Evolutionary conservation across 2,329 filamentous ascomycete species (phyloP), one percentile per base, ranked within the genome.

Genomic region (Hypoxylon sp.): DNA sequence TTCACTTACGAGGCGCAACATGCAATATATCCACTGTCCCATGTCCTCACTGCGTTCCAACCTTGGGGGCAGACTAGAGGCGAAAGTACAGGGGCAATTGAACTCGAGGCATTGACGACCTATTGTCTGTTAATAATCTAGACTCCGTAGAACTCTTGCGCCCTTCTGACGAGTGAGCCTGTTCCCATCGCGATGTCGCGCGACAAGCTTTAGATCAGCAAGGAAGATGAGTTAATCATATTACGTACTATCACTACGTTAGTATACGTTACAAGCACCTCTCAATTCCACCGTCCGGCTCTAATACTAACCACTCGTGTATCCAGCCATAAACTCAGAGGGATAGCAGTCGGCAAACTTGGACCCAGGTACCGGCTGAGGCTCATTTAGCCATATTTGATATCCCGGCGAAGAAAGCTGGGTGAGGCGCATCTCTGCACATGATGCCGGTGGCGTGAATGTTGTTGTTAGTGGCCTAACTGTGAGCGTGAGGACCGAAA

Each of bases 1-100:
- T 12, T 34, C 4, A 60, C 59, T 49, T 56, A 61, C 59, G 48
- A 54, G n/a, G 51, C 48, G 34, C 59, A 61, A 30, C 59, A 61
- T 13, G 59, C 59, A n/a, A 61, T 60, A 36, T 61, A 61, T 13
- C 51, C 54, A 37, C 57, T 58, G 2, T 43, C 5, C 53, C 56
- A 55, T 7, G 42, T 41, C 29, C 15, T 34, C 7, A 41, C 51
- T 5, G 54, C 30, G 9, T 21, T 41, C 59, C 59, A 61, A 15
- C 51, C 48, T 23, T 50, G 9, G 4, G 56, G 59, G 19, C 59
- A 60, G 13, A 60, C 51, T 8, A 61, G 17, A 7, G 59, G 59
- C 11, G 52, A 57, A 23, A 61, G 56, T 35, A 61, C 35, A 9
- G 59, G 59, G 11, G 54, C 59, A 13, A 61, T 49, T 7, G 57